Base-by-base conservation (phyloP, 148 eudicot species). In the Cornus controversa region DNA sequence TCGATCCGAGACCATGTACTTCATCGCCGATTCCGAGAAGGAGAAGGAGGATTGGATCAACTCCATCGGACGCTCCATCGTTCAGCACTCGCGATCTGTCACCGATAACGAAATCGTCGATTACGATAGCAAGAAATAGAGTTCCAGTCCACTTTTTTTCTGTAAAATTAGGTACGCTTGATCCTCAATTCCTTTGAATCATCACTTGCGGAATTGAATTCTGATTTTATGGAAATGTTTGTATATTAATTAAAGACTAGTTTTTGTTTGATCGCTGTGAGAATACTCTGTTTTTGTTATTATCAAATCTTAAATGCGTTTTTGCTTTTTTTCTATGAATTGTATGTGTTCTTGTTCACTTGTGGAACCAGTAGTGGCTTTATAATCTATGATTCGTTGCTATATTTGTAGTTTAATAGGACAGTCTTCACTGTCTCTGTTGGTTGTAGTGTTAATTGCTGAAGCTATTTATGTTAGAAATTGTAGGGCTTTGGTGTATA, bases 1-100 rank as follows among this genome's bases (percentile, higher is more conserved):
- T 0, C 74, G 87, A 20, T 68, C 79, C 13, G 98, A 92, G 10
- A 92, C 95, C 28, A 91, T 94, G 97, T 94, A 92, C 66, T 94
- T 94, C 72, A 82, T 92, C 16, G 97, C 98, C 9, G 98, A 92
- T 81, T 89, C 96, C 25, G 98, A 92, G 85, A 91, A 91, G 82
- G 97, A 94, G 78, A 92, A 92, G 82, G 98, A 94, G 70, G 95
- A 92, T 53, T 92, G 98, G 98, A 94, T 94, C 62, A 94, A 91
- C 60, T 92, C 98, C 22, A 89, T 94, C 64, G 98, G 98, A 3
- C 71, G 98, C 45, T 90, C 98, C 13, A 91, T 92, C 72, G 95
- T 94, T 72, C 98, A 94, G 84, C 89, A 84, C 67, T 94, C 98
- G 2, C 77, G 86, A 15, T 92, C 97, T 16, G 94, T 94, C 62